Evolutionary conservation across 441 rosid species (phyloP).

Genomic region (Bruguiera hainesii): DNA sequence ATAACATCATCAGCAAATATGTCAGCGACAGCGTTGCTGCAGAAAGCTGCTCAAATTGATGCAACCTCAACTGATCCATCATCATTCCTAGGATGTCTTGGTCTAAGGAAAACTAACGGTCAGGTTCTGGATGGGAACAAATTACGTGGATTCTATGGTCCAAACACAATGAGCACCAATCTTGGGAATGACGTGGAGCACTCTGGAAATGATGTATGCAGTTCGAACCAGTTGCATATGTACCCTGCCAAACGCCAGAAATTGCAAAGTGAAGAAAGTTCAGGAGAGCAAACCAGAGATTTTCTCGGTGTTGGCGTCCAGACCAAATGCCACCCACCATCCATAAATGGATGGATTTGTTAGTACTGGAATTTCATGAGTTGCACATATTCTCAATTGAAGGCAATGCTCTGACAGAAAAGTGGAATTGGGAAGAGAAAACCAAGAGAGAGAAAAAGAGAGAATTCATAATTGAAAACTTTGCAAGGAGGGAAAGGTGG

Average conservation of each 20-base stretch:
- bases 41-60: slow-evolving; percentile 84
- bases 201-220: slow-evolving; percentile 36
- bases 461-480: slow-evolving; percentile 29
- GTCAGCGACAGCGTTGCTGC: slow-evolving; percentile 92
- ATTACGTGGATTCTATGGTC: slow-evolving; percentile 51
- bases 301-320: slow-evolving; percentile 84
- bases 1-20: slow-evolving; percentile 41
- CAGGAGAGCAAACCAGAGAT: slow-evolving; percentile 81
- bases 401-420: slow-evolving; percentile 23
- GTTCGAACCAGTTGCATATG: slow-evolving; percentile 42
- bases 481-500: slow-evolving; percentile 37
- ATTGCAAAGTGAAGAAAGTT: slow-evolving; percentile 37
- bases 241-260: slow-evolving; percentile 56
- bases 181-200: slow-evolving; percentile 36
- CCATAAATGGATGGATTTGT: slow-evolving; percentile 86
- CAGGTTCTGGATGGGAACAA: slow-evolving; percentile 43
- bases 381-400: slow-evolving; percentile 13
- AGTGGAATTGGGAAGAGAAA: slow-evolving; percentile 14
- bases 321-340: slow-evolving; percentile 52
- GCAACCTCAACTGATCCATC: slow-evolving; percentile 46
- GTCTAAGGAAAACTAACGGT: slow-evolving; percentile 34
- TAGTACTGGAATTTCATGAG: slow-evolving; percentile 7
- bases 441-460: background rate
- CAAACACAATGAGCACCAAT: slow-evolving; percentile 28
- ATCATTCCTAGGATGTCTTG: slow-evolving; percentile 50